Base-by-base conservation (phyloP, 768 basidiomycete genomes). In the Chlorophyllum brunneum region DNA sequence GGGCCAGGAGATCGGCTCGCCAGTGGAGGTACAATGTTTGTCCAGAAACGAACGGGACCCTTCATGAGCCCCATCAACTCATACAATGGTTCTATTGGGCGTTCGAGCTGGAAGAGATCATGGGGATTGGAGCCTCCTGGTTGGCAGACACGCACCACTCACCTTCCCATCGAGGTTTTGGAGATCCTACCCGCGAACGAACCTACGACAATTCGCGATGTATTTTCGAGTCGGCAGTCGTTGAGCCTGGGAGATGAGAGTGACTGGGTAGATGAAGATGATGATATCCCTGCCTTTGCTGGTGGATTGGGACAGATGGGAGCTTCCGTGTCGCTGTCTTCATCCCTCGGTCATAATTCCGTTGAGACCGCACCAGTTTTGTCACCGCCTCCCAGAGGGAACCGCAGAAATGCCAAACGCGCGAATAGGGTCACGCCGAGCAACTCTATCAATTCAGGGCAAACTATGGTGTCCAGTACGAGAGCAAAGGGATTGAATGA, bases 201-300 rank as follows among this genome's bases (percentile, higher is more conserved):
- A 48, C 65, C 71, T 13, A 63, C 73, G 54, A 75, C 71, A 15
- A 77, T 93, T 23, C 76, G 90, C 33, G 90, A 93, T 58, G 90
- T 93, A 23, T 91, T 93, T 55, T 82, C 85, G n/a, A 82, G 86
- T 15, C 65, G 86, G 55, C 77, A 74, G 55, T 79, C 85, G 34
- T 56, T 79, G 37, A 79, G 60, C 58, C 64, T 77, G 45, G 86
- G 86, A 6, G 91, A 91, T 60, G 90, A 92, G 59, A 85, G 84
- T 40, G 89, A 92, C 57, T 92, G 90, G 90, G 85, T 90, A 11
- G 91, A 92, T 59, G 88, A 91, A 59, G 90, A 93, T 36, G 90
- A 92, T 5, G 88, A 91, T 59, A 67, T 82, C 6, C 77, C 76
- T 2, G 73, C 80, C 22, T 92, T 89, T 68, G 85, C 81, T 11